Conservation (phyloP, 768 basidiomycete genomes). For the Boletus sp. region DNA sequence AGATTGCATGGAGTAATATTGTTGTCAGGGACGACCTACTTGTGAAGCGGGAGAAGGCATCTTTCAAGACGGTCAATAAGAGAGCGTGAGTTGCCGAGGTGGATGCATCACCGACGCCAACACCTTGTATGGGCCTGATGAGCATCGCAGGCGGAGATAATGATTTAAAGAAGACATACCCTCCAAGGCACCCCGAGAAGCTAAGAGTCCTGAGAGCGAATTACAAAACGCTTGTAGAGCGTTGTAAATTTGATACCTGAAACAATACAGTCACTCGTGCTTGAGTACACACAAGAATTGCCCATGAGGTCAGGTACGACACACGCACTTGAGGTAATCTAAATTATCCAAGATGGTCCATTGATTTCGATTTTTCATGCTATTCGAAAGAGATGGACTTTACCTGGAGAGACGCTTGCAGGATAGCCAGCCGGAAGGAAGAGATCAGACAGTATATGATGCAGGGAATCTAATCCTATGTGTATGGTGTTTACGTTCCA, state of each 20-base stretch:
- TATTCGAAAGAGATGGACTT: background rate
- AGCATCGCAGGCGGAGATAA: background rate
- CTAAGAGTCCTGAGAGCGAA: slow-evolving; percentile 57
- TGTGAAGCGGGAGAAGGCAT: slow-evolving; percentile 58
- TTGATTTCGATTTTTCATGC: background rate
- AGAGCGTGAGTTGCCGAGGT: slow-evolving; percentile 65
- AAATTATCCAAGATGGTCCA: background rate
- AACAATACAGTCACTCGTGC: background rate
- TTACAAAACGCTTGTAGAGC: slow-evolving; percentile 69
- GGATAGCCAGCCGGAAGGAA: slow-evolving; percentile 67
- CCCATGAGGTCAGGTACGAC: background rate
- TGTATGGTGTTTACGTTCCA: background rate
- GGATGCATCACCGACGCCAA: slow-evolving; percentile 67
- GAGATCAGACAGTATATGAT: slow-evolving; percentile 29
- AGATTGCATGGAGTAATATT: background rate
- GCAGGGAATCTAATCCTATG: slow-evolving; percentile 1
- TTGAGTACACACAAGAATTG: slow-evolving; percentile 4
- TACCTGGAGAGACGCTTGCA: slow-evolving; percentile 57
- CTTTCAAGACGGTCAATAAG: slow-evolving; percentile 62
- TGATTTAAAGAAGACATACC: slow-evolving; percentile 33
- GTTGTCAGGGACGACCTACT: slow-evolving; percentile 39
- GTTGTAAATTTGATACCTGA: slow-evolving; percentile 64
- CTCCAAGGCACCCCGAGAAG: slow-evolving; percentile 66
- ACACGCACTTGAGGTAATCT: slow-evolving; percentile 55
- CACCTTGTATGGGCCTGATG: slow-evolving; percentile 37